A percentile compares a stretch with the other conserved stretches of the same genome.
Conservation (phyloP, 2,329 filamentous ascomycete species). For the Fusarium graminum region DNA sequence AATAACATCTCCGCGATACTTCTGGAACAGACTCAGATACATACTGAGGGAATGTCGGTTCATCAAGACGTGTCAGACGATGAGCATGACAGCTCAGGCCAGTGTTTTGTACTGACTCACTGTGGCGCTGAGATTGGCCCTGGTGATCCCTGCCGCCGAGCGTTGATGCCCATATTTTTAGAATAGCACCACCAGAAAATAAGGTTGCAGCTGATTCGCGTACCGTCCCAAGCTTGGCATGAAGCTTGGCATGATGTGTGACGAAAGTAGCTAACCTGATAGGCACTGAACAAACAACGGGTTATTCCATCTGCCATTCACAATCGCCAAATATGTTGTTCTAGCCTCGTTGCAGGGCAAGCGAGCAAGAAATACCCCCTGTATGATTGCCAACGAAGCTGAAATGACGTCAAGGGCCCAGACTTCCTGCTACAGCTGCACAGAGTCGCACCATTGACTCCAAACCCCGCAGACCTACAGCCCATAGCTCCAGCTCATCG, state of each 20-base stretch:
- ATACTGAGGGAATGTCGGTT: too few relatives aligned
- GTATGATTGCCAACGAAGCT: conserved; percentile 11
- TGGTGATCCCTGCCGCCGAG: conserved; percentile 20
- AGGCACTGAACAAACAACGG: background rate
- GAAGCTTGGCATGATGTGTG: conserved; percentile 19
- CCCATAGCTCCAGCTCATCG: conserved; percentile 11
- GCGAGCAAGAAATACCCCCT: conserved; percentile 19
- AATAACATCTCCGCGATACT: too few relatives aligned
- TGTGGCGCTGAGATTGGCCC: conserved; percentile 2
- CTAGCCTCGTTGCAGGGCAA: background rate
- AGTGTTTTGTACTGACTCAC: background rate
- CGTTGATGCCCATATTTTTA: conserved; percentile 19
- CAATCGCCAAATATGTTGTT: background rate
- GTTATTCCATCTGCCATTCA: conserved; percentile 2
- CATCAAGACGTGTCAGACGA: too few relatives aligned
- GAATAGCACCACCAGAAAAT: conserved; percentile 7
- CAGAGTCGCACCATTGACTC: background rate
- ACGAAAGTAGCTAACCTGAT: conserved; percentile 8
- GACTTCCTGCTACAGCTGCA: conserved; percentile 12
- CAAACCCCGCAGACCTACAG: conserved; percentile 24
- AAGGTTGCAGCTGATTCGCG: conserved; percentile 22
- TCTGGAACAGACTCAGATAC: too few relatives aligned
- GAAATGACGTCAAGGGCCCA: conserved; percentile 24
- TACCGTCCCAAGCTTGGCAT: conserved; percentile 10
- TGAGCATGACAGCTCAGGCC: background rate